A percentile compares a stretch with the other conserved stretches of the same genome.
These are phyloP conservation scores for Chaetomium fimeti DNA, from an alignment of 495 filamentous ascomycete genomes.

Conservation along the genomic window DNA sequence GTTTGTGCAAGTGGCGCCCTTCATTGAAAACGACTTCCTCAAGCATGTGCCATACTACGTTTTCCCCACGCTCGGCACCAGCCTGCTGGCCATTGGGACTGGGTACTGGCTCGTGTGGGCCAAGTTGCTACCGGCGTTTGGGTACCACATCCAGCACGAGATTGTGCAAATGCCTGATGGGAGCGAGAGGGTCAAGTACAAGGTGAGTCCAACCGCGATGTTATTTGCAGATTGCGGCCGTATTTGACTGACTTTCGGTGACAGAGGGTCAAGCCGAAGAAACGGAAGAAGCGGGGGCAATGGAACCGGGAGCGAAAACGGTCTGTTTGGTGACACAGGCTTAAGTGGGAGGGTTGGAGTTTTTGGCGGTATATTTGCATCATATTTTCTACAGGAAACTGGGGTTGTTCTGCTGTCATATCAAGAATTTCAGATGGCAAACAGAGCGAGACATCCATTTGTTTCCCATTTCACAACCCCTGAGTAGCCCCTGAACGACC, in stretches of 20 bases:
- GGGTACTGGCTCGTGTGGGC: conserved; percentile 51
- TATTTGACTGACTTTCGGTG: conserved; percentile 3
- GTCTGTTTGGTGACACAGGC: conserved; percentile 28
- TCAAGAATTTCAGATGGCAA: neutral
- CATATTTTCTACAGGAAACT: too few species aligned
- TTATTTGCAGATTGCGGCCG: neutral
- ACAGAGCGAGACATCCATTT: neutral
- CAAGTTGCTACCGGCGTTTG: conserved; percentile 43
- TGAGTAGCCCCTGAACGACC: neutral
- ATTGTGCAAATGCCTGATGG: conserved; percentile 43
- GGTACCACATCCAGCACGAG: conserved; percentile 43
- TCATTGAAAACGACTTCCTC: conserved; percentile 42
- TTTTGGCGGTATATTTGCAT: neutral
- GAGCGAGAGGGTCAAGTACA: conserved; percentile 43
- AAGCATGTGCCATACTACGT: conserved; percentile 41
- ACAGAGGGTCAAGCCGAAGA: conserved; percentile 36
- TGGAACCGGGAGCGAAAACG: conserved; percentile 22
- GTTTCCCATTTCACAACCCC: neutral
- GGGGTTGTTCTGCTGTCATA: too few species aligned
- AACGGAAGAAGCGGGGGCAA: conserved; percentile 24
- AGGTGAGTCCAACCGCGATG: conserved; percentile 24
- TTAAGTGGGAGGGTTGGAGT: neutral
- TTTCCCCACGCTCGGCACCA: conserved; percentile 47
- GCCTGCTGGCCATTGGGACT: conserved; percentile 43
- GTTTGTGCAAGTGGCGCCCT: conserved; percentile 45